A percentile compares a stretch with the other conserved stretches of the same genome.
Conservation (phyloP, 2,329 filamentous ascomycete species). For the Aspergillus floridensis region DNA sequence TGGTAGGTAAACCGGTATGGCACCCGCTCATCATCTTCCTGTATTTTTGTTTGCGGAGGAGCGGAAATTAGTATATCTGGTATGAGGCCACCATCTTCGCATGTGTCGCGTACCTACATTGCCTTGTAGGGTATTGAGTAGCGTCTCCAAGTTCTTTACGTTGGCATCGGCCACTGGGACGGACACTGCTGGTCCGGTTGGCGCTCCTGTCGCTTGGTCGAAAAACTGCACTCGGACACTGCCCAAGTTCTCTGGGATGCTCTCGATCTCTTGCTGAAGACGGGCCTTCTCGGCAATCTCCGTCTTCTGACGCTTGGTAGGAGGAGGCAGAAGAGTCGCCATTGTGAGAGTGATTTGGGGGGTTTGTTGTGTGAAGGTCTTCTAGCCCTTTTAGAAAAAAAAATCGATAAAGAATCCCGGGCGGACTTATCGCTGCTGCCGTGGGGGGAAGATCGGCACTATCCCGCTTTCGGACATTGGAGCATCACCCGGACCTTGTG, state of each 20-base stretch:
- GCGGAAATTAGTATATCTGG: constrained; percentile 3
- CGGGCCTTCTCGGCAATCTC: constrained; percentile 69
- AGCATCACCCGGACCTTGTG: no score
- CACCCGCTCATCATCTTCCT: constrained; percentile 60
- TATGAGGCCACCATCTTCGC: constrained; percentile 1
- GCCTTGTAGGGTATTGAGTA: constrained; percentile 80
- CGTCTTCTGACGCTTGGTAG: constrained; percentile 81
- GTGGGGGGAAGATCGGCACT: constrained; percentile 12
- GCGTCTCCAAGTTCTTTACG: constrained; percentile 82
- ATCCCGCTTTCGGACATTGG: constrained; percentile 18
- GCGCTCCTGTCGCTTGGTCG: constrained; percentile 69
- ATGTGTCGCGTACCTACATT: constrained; percentile 52
- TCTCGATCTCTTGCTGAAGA: constrained; percentile 71
- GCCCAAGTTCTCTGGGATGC: constrained; percentile 65
- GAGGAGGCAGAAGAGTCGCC: constrained; percentile 79
- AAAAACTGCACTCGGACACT: constrained; percentile 84
- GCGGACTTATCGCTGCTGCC: constrained; percentile 19
- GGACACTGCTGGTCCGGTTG: constrained; percentile 67
- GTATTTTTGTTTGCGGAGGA: not conserved
- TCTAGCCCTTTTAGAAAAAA: constrained; percentile 14
- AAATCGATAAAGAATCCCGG: constrained; percentile 15
- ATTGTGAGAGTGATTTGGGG: constrained; percentile 49
- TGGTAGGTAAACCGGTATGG: constrained; percentile 66
- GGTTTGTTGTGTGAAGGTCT: constrained; percentile 1
- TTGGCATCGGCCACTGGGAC: constrained; percentile 81